Conservation (phyloP, 2,329 filamentous ascomycete genomes). For the Trichoderma atroviride region DNA sequence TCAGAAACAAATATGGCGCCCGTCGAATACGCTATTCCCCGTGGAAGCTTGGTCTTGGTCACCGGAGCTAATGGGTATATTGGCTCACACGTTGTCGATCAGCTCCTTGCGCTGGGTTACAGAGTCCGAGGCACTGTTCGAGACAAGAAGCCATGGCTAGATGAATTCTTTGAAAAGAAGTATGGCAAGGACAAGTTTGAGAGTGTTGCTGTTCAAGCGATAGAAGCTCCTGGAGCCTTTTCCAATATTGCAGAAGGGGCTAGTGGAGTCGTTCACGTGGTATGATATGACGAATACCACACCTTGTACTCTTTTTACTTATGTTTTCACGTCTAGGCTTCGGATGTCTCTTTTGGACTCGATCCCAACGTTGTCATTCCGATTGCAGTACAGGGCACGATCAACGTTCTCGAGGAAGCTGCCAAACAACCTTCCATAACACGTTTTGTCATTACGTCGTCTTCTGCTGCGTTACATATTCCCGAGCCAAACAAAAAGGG, state of each 20-base stretch:
- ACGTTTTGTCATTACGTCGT: constrained; percentile 46
- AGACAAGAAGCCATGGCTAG: background rate
- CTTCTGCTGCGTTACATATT: constrained; percentile 37
- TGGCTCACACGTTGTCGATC: constrained; percentile 43
- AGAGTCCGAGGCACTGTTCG: constrained; percentile 44
- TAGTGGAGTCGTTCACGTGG: background rate
- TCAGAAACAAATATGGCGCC: background rate
- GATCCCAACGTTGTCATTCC: constrained; percentile 37
- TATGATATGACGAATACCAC: background rate
- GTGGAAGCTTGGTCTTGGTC: constrained; percentile 41
- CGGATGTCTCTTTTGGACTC: background rate
- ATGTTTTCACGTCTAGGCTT: background rate
- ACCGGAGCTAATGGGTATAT: constrained; percentile 48
- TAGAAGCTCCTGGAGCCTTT: background rate
- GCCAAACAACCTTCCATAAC: constrained; percentile 37
- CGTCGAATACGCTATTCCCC: background rate
- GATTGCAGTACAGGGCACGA: constrained; percentile 33
- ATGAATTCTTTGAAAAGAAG: background rate
- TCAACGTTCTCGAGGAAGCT: constrained; percentile 38
- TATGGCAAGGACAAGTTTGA: background rate
- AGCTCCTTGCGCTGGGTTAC: constrained; percentile 44
- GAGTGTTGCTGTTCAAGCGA: background rate
- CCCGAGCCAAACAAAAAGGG: background rate
- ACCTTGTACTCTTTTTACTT: background rate
- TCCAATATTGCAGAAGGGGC: background rate